Conservation (phyloP, 2,329 filamentous ascomycete species). For the Colletotrichum theobromicola region DNA sequence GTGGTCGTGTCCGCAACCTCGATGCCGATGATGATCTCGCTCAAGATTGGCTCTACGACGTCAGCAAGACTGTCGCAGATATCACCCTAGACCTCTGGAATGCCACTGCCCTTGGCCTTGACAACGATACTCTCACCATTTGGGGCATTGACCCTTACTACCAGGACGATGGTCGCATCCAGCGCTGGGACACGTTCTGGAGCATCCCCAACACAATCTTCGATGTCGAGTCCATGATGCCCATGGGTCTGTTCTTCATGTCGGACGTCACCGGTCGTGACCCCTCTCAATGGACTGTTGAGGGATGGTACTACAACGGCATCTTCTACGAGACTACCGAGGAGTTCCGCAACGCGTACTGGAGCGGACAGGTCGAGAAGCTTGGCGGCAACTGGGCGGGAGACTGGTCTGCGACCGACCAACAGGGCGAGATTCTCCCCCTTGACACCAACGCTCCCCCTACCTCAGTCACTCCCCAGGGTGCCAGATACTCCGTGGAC, state of each 20-base stretch:
- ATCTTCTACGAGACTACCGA: slow-evolving; percentile 57
- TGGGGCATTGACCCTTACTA: slow-evolving; percentile 48
- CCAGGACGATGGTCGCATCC: slow-evolving; percentile 43
- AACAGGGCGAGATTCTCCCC: slow-evolving; percentile 36
- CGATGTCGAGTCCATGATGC: slow-evolving; percentile 47
- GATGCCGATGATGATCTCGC: slow-evolving; percentile 37
- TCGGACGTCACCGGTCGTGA: slow-evolving; percentile 56
- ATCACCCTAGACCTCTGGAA: slow-evolving; percentile 51
- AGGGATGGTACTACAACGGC: slow-evolving; percentile 60
- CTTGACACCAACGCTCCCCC: slow-evolving; percentile 37
- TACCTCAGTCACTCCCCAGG: slow-evolving; percentile 33
- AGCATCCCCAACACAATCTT: slow-evolving; percentile 40
- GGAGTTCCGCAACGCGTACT: slow-evolving; percentile 50
- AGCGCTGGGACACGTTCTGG: slow-evolving; percentile 54
- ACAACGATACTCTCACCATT: slow-evolving; percentile 46
- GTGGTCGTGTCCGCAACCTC: slow-evolving; percentile 42
- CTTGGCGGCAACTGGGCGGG: slow-evolving; percentile 53
- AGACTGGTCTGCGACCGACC: slow-evolving; percentile 48
- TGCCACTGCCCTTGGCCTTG: slow-evolving; percentile 36
- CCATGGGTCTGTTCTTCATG: slow-evolving; percentile 48
- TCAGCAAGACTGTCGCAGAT: slow-evolving; percentile 34
- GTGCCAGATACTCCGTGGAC: slow-evolving; percentile 48
- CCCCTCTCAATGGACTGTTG: slow-evolving; percentile 52
- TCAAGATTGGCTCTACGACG: slow-evolving; percentile 37
- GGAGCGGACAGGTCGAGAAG: slow-evolving; percentile 48